Evolutionary conservation across 2,329 filamentous ascomycete species (phyloP), one percentile per base, ranked within the genome.

Genomic region (Colletotrichum tropicicola): DNA sequence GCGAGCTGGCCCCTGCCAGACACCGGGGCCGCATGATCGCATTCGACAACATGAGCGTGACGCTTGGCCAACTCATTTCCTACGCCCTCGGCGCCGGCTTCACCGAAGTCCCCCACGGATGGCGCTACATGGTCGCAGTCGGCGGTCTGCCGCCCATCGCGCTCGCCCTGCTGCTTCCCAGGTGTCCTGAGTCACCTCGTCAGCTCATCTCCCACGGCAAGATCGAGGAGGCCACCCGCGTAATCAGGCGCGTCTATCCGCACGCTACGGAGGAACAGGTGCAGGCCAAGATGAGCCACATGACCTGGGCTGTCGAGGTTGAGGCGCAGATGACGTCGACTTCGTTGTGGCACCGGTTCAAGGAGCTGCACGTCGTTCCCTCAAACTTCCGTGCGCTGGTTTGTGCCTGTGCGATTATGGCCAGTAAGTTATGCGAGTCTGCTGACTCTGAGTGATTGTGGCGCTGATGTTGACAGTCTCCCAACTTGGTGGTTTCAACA

Each of bases 1-100:
- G 79, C 3, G 84, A 86, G 58, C 75, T 86, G 5, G 80, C 84
- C 1, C 84, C 83, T 0, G 79, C 83, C 5, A 82, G 80, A 67
- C 80, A 82, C 35, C 78, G 84, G 53, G 84, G 84, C 17, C 76
- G 80, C 5, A 82, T 84, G 77, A 81, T 85, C 69, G 80, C 75
- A 0, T 72, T 85, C 37, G 80, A 84, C 69, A 85, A 85, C 65
- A 80, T 84, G 67, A 77, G 74, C 48, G 78, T 83, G 56, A 82
- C 80, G 1, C 74, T 75, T 7, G 80, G 81, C 1, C 79, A 82
- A 30, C 74, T 83, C 12, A 61, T 82, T 3, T 73, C 75, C 2
- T 83, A 82, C 56, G 79, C 76, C 0, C 69, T 82, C 3, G 80
- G 79, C 19, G 79, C 79, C 3, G 79, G 71, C 0, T 79, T 82